Percentiles rank a stretch among this genome's conserved stretches.
Conservation (phyloP, 257 asterid species). For the Solanum infundibuliforme region DNA sequence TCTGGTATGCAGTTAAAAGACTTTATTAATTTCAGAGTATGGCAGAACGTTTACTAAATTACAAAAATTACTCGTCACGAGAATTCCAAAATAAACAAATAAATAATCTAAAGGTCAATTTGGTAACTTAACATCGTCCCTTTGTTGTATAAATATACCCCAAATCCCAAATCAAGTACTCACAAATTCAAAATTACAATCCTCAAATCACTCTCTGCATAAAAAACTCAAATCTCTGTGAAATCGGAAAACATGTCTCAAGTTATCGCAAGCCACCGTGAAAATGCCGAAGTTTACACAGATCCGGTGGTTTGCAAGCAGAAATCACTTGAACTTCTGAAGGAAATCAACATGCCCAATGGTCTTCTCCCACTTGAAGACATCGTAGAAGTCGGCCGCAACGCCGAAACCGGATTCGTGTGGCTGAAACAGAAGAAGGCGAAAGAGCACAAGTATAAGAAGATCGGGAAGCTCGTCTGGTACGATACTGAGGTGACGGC, state of each 20-base stretch:
- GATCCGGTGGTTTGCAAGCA: constrained; percentile 47
- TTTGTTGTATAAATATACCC: not conserved
- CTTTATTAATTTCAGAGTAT: not conserved
- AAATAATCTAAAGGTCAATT: not conserved
- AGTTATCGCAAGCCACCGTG: constrained; percentile 35
- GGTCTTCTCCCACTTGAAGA: constrained; percentile 71
- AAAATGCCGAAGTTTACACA: constrained; percentile 49
- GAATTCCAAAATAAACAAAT: not conserved
- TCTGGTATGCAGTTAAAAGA: not conserved
- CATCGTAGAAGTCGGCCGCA: constrained; percentile 50
- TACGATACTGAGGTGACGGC: constrained; percentile 65
- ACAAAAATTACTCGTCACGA: not conserved
- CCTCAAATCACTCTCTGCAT: not conserved
- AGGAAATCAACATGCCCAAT: constrained; percentile 48
- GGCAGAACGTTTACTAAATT: not conserved
- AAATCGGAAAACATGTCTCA: not conserved
- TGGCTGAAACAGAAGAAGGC: constrained; percentile 64
- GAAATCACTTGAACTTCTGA: constrained; percentile 49
- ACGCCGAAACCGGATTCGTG: constrained; percentile 49
- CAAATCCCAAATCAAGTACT: not conserved
- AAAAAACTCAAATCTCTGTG: not conserved
- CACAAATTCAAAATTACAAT: not conserved
- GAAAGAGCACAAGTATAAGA: constrained; percentile 43
- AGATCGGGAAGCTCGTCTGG: constrained; percentile 40
- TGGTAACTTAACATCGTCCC: not conserved